Base-by-base conservation (phyloP, 2,329 filamentous ascomycete genomes). In the Calonectria fujianensis region DNA sequence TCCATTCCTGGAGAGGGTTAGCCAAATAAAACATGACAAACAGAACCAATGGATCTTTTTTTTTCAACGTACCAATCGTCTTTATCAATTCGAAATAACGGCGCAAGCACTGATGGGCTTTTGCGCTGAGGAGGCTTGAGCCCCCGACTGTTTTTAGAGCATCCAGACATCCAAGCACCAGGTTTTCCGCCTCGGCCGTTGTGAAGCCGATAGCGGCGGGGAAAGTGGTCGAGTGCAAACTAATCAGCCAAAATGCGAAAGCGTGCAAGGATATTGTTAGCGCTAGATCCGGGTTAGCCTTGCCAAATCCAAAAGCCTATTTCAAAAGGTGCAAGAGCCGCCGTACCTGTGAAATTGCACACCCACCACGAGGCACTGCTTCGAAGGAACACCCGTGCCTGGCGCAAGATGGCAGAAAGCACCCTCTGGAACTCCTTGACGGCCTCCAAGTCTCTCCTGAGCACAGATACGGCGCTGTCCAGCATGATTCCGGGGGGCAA, bases 331-430 rank as follows among this genome's bases (percentile, higher is more conserved):
- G 2, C 24, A 41, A 11, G 13, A 8, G 18, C 27, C 24, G 51
- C n/a, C 27, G 24, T 76, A 82, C 82, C 76, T 70, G 77, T 79
- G 52, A 82, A 83, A 65, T 83, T 83, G 67, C 80, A 82, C n/a
- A 78, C 76, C 82, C 82, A 83, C 82, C 82, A 83, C 18, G 79
- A 73, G 1, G 80, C 81, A 59, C 83, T 82, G 18, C 71, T 31
- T 41, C 75, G 78, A 31, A 82, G 67, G 54, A 82, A 83, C 3
- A 59, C 37, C 8, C 73, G 76, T 5, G 76, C 54, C n/a, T 78
- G 64, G 2, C 64, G 70, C 3, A 81, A 35, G 4, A 82, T 73
- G 11, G 71, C 54, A 2, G 76, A 52, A 9, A 81, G 73, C 1
- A 82, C 39, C 1, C 31, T 69, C 7, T 80, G 77, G 39, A 80